phyloP scores from a whole-genome alignment of 2,329 filamentous ascomycete genomes.

The Phaeosphaeria sp. region DNA sequence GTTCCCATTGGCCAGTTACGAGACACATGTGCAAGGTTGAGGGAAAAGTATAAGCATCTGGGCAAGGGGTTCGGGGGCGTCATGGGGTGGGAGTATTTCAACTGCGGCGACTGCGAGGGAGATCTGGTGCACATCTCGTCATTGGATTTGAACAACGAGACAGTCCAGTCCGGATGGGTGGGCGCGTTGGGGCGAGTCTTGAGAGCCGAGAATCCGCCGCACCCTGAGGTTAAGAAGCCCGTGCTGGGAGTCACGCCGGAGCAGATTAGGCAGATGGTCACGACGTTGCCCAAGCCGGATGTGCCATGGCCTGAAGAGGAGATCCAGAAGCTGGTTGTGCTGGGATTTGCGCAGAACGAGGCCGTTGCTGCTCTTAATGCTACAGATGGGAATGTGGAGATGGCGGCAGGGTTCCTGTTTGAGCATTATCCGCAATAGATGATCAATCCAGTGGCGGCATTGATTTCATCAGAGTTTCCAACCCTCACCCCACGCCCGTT shows the following conservation, averaged over 20 bases:
- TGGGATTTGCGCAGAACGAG: conserved; percentile 55
- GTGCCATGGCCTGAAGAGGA: conserved; percentile 50
- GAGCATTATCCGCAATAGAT: conserved; percentile 41
- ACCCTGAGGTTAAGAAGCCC: conserved; percentile 20
- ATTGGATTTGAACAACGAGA: conserved; percentile 32
- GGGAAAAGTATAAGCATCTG: conserved; percentile 60
- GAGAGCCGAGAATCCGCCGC: conserved; percentile 37
- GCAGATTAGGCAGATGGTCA: conserved; percentile 42
- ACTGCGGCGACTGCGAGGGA: conserved; percentile 57
- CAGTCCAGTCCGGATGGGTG: conserved; percentile 65
- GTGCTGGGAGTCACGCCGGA: conserved; percentile 35
- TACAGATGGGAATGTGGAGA: conserved; percentile 57
- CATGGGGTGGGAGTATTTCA: conserved; percentile 97
- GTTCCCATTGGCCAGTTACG: conserved; percentile 66
- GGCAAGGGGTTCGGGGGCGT: conserved; percentile 75
- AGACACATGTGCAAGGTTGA: conserved; percentile 63
- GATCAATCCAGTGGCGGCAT: neutral
- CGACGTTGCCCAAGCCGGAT: conserved; percentile 37
- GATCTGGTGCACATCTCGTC: conserved; percentile 35
- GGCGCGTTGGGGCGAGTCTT: conserved; percentile 64
- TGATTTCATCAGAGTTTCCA: neutral
- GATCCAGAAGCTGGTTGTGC: conserved; percentile 51
- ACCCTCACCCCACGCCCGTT: neutral
- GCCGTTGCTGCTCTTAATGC: conserved; percentile 57
- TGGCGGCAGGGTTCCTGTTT: conserved; percentile 57